Percentiles rank a stretch among this genome's conserved stretches.
Conservation (phyloP, 2,329 filamentous ascomycete species). For the Colletotrichum acutatum region DNA sequence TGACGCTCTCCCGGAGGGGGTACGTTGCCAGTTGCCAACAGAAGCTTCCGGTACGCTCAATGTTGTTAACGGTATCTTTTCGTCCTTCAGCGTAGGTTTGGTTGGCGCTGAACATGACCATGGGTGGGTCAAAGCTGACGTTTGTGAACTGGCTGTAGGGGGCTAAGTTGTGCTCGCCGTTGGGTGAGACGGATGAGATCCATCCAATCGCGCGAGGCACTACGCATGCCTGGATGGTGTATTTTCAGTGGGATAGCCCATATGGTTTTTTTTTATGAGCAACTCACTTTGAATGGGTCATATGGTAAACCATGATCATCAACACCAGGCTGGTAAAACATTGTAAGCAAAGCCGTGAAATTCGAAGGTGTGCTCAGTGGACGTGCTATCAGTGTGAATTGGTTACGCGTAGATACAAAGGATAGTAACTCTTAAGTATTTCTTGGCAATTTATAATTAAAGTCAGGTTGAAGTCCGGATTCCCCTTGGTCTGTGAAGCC, state of each 20-base stretch:
- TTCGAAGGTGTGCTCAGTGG: not conserved
- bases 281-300: conserved; percentile 16
- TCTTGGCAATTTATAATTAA: not conserved
- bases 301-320: conserved; percentile 3
- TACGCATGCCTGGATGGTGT: not conserved
- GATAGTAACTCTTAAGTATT: not conserved
- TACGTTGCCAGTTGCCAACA: conserved; percentile 20
- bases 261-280: not conserved
- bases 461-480: not conserved
- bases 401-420: not conserved
- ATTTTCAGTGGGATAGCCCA: not conserved
- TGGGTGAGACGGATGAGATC: conserved; percentile 9
- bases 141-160: conserved; percentile 23
- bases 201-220: conserved; percentile 19
- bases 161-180: conserved; percentile 6
- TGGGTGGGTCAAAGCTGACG: conserved; percentile 12
- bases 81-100: not conserved
- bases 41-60: conserved; percentile 9
- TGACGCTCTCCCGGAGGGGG: conserved; percentile 9
- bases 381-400: not conserved
- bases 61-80: conserved; percentile 21
- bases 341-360: not conserved
- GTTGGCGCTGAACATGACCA: conserved; percentile 21
- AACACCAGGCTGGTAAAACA: conserved; percentile 15
- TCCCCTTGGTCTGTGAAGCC: not conserved